phyloP scores from a whole-genome alignment of 2,329 filamentous ascomycete genomes.

The Fusarium albosuccineum region DNA sequence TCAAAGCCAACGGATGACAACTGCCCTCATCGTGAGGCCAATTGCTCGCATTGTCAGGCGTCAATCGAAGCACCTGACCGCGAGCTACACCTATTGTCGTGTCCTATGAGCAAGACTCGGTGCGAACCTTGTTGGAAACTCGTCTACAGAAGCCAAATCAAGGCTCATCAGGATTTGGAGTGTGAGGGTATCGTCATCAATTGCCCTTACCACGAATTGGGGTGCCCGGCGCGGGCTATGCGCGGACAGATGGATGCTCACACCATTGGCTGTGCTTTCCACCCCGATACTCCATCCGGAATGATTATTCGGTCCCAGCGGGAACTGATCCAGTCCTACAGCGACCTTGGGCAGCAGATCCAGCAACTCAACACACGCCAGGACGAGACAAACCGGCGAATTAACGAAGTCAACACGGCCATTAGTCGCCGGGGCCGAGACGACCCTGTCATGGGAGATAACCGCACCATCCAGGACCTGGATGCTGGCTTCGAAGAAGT shows the following conservation, averaged over 20 bases:
- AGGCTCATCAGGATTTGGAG: slow-evolving; percentile 60
- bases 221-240: slow-evolving; percentile 52
- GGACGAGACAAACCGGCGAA: slow-evolving; percentile 50
- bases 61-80: slow-evolving; percentile 60
- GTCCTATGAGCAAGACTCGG: slow-evolving; percentile 60
- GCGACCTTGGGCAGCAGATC: slow-evolving; percentile 52
- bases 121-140: slow-evolving; percentile 64
- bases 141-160: slow-evolving; percentile 60
- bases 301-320: slow-evolving; percentile 64
- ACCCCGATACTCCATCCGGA: slow-evolving; percentile 62
- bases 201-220: slow-evolving; percentile 58
- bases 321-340: slow-evolving; percentile 60
- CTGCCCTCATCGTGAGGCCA: slow-evolving; percentile 66
- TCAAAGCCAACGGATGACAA: slow-evolving; percentile 64
- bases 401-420: slow-evolving; percentile 58
- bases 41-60: slow-evolving; percentile 68
- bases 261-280: slow-evolving; percentile 63
- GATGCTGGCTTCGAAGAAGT: slow-evolving; percentile 66
- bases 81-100: slow-evolving; percentile 55
- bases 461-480: slow-evolving; percentile 58
- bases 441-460: slow-evolving; percentile 64
- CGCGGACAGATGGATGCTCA: slow-evolving; percentile 60
- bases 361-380: slow-evolving; percentile 52
- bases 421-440: slow-evolving; percentile 51
- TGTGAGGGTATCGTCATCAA: slow-evolving; percentile 66